These are phyloP conservation scores for Coleophoma cylindrospora DNA, from an alignment of 2,329 filamentous ascomycete species.

Conservation along the genomic window DNA sequence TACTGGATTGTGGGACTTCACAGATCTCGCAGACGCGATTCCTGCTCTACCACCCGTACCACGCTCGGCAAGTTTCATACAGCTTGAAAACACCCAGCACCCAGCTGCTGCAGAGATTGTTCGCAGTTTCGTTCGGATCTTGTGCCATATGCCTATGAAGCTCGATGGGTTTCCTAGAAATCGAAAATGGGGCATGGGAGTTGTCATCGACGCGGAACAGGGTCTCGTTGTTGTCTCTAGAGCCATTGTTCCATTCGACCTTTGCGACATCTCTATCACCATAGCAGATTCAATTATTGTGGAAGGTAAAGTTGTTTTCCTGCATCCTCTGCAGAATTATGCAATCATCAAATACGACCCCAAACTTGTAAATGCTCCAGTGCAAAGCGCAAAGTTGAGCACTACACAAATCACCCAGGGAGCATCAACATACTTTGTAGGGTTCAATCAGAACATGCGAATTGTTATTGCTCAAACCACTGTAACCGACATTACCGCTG, in stretches of 20 bases:
- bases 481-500: constrained; percentile 95
- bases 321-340: constrained; percentile 97
- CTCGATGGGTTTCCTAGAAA: constrained; percentile 97
- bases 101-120: constrained; percentile 90
- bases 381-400: constrained; percentile 82
- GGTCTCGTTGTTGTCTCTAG: constrained; percentile 91
- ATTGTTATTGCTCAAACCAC: constrained; percentile 92
- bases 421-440: constrained; percentile 91
- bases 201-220: constrained; percentile 96
- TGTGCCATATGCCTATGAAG: constrained; percentile 91
- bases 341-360: constrained; percentile 94
- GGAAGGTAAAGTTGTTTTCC: constrained; percentile 88
- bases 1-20: constrained; percentile 92
- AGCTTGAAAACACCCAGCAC: constrained; percentile 82
- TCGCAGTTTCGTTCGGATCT: constrained; percentile 89
- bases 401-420: constrained; percentile 83
- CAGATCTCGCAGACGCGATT: constrained; percentile 74
- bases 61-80: constrained; percentile 83
- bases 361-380: constrained; percentile 85
- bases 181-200: constrained; percentile 87
- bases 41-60: constrained; percentile 68
- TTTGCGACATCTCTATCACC: constrained; percentile 93
- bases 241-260: constrained; percentile 91
- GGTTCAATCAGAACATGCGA: constrained; percentile 94
- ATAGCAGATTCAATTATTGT: constrained; percentile 96